A percentile compares a stretch with the other conserved stretches of the same genome.
Conservation (phyloP, 148 eudicot genomes). For the Nyssa sinensis region DNA sequence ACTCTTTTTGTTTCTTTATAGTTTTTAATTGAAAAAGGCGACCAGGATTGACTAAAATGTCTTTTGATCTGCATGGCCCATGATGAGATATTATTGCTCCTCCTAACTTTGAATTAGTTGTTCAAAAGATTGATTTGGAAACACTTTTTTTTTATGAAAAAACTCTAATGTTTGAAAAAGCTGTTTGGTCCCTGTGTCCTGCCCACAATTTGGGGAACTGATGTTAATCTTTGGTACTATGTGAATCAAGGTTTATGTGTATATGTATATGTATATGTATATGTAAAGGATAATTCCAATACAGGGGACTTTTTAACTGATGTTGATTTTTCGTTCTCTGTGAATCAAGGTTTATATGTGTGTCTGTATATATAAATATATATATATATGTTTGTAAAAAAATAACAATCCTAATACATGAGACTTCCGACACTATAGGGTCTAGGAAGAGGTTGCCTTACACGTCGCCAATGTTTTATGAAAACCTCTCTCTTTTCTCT, state of each 20-base stretch:
- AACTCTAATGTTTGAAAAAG: background rate
- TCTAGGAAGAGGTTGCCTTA: no score
- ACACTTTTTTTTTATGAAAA: background rate
- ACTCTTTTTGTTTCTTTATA: background rate
- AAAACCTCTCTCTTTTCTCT: background rate
- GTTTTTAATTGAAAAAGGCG: background rate
- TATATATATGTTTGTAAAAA: no score
- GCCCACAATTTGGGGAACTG: background rate
- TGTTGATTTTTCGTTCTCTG: no score
- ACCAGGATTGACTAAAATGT: background rate
- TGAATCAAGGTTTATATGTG: background rate
- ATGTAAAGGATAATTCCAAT: no score
- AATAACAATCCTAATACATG: no score
- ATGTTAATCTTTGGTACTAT: background rate
- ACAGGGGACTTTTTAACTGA: no score
- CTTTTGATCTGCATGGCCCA: constrained; percentile 5
- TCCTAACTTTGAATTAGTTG: background rate
- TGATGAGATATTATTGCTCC: background rate
- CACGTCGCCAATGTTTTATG: no score
- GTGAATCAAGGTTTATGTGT: background rate
- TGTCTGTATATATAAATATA: background rate
- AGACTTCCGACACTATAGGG: no score
- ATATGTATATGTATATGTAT: no score
- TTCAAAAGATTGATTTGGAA: background rate
- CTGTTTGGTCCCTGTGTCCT: background rate